Percentiles rank a stretch among this genome's conserved stretches.
These are phyloP conservation scores for Guadua angustifolia DNA, from an alignment of 176 grass and related monocot genomes.

Conservation along the genomic window DNA sequence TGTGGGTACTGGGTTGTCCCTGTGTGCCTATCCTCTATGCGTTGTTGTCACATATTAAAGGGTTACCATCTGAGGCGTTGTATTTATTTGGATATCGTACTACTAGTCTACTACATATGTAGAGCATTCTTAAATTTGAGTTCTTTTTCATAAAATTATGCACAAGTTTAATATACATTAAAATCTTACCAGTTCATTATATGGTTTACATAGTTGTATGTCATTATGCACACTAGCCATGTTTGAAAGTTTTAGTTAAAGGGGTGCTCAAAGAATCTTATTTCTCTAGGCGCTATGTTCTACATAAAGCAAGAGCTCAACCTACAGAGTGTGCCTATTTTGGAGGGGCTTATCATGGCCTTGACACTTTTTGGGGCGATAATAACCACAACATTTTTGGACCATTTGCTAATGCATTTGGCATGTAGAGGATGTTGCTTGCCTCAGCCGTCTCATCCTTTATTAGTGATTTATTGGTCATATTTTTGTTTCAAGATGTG, in stretches of 20 bases:
- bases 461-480: slow-evolving; percentile 42
- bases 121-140: no score
- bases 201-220: no score
- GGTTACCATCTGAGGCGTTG: no score
- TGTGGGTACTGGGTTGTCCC: no score
- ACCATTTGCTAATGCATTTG: not conserved
- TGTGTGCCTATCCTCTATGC: no score
- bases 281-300: slow-evolving; percentile 48
- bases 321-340: slow-evolving; percentile 48
- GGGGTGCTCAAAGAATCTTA: not conserved
- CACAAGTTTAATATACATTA: no score
- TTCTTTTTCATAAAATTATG: no score
- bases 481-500: slow-evolving; percentile 47
- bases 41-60: no score
- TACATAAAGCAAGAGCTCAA: slow-evolving; percentile 71
- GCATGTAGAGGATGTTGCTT: slow-evolving; percentile 14
- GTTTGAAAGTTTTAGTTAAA: not conserved
- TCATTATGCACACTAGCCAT: no score
- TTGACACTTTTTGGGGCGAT: slow-evolving; percentile 63
- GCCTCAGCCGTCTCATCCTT: slow-evolving; percentile 51
- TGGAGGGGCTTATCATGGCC: slow-evolving; percentile 65
- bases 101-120: no score
- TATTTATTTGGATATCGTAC: no score
- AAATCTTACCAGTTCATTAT: no score
- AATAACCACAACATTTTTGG: slow-evolving; percentile 62